A percentile compares a stretch with the other conserved stretches of the same genome.
Conservation (phyloP, 345 rosid genomes). For the Fremontodendron californicum region DNA sequence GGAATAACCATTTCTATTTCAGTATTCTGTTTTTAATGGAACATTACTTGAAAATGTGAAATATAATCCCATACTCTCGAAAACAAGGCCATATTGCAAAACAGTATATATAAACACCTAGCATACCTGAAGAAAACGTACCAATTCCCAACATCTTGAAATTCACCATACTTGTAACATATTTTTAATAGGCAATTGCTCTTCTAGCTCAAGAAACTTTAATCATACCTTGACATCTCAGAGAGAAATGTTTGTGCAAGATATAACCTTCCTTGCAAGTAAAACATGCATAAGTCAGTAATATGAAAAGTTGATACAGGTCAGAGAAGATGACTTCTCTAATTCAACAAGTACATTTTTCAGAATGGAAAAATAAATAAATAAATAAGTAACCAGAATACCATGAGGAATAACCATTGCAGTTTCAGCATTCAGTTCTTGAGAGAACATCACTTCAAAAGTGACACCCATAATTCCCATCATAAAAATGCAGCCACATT, state of each 20-base stretch:
- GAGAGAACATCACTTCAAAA: neutral
- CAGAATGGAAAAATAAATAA: neutral
- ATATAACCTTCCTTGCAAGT: neutral
- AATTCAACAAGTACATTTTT: neutral
- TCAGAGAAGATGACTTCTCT: neutral
- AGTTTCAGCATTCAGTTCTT: neutral
- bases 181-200: neutral
- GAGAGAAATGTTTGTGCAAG: neutral
- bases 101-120: neutral
- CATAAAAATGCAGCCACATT: neutral
- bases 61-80: neutral
- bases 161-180: too few species aligned
- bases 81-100: neutral
- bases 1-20: neutral
- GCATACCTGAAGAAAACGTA: neutral
- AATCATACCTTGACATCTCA: neutral
- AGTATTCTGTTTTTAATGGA: neutral
- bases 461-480: neutral
- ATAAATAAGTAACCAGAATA: neutral
- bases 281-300: neutral
- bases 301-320: neutral
- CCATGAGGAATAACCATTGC: neutral
- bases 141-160: too few species aligned
- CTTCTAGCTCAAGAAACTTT: neutral
- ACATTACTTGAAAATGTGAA: neutral